phyloP scores from a whole-genome alignment of 768 basidiomycete genomes.

The Calocybe cyanea region DNA sequence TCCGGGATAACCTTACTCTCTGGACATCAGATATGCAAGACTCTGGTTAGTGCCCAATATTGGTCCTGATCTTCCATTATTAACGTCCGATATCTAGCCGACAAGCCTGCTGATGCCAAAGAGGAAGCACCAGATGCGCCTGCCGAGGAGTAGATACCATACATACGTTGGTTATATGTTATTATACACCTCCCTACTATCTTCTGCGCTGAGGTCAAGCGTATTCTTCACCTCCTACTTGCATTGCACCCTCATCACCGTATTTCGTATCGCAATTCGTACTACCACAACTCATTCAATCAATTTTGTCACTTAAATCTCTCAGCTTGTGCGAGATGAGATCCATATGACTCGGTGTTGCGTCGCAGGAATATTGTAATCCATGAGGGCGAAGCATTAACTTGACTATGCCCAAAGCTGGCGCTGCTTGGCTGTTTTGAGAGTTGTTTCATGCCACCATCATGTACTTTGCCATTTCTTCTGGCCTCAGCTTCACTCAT shows the following conservation, averaged over 20 bases:
- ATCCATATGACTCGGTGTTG: too few relatives aligned
- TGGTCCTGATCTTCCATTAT: neutral
- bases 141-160: slow-evolving; percentile 57
- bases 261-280: slow-evolving; percentile 16
- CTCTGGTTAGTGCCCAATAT: slow-evolving; percentile 49
- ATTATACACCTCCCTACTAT: slow-evolving; percentile 4
- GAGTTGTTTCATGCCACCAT: neutral
- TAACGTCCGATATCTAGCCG: slow-evolving; percentile 34
- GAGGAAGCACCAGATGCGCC: slow-evolving; percentile 61
- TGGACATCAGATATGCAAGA: slow-evolving; percentile 99
- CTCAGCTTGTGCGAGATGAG: too few relatives aligned
- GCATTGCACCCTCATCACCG: slow-evolving; percentile 18
- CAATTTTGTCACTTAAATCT: slow-evolving; percentile 4
- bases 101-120: slow-evolving; percentile 69
- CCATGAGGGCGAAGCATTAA: too few relatives aligned
- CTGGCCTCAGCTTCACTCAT: slow-evolving; percentile 34
- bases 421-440: too few relatives aligned
- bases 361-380: too few relatives aligned
- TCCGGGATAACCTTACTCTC: slow-evolving; percentile 95
- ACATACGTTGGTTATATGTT: slow-evolving; percentile 17
- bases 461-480: slow-evolving; percentile 26
- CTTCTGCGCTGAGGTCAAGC: slow-evolving; percentile 11
- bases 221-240: slow-evolving; percentile 12
- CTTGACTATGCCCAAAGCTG: too few relatives aligned
- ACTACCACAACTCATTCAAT: slow-evolving; percentile 11